A percentile compares a stretch with the other conserved stretches of the same genome.
These are phyloP conservation scores for Trichoderma atrobrunneum DNA, from an alignment of 2,329 filamentous ascomycete genomes.

Conservation along the genomic window DNA sequence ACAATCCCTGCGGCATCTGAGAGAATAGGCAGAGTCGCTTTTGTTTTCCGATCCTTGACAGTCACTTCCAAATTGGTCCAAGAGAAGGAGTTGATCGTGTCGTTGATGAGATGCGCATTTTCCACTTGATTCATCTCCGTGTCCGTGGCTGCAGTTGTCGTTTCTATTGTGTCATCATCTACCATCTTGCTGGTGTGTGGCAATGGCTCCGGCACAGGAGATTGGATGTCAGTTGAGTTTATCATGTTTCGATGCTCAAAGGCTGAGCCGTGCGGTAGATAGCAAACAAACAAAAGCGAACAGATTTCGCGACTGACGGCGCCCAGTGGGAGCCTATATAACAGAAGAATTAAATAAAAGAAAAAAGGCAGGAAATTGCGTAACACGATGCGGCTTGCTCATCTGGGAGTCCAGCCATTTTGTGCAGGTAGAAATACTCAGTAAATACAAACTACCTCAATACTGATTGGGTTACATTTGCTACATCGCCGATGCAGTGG, in stretches of 20 bases:
- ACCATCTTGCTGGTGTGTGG: background rate
- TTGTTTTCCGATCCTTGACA: background rate
- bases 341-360: background rate
- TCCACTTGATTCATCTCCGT: background rate
- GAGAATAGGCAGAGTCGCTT: background rate
- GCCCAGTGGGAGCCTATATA: background rate
- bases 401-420: background rate
- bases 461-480: background rate
- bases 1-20: slow-evolving; percentile 14
- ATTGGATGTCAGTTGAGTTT: background rate
- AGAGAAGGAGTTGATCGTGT: background rate
- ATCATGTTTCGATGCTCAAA: background rate
- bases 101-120: background rate
- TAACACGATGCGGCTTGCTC: background rate
- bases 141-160: background rate
- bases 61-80: background rate
- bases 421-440: background rate
- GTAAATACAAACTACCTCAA: background rate
- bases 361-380: background rate
- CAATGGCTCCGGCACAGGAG: background rate
- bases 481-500: background rate
- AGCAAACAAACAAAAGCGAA: background rate
- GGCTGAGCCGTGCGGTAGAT: background rate
- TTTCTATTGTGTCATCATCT: background rate
- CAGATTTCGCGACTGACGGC: background rate